Percentiles rank a stretch among this genome's conserved stretches.
Conservation (phyloP, 2,329 filamentous ascomycete species). For the Stagonosporopsis vannaccii region DNA sequence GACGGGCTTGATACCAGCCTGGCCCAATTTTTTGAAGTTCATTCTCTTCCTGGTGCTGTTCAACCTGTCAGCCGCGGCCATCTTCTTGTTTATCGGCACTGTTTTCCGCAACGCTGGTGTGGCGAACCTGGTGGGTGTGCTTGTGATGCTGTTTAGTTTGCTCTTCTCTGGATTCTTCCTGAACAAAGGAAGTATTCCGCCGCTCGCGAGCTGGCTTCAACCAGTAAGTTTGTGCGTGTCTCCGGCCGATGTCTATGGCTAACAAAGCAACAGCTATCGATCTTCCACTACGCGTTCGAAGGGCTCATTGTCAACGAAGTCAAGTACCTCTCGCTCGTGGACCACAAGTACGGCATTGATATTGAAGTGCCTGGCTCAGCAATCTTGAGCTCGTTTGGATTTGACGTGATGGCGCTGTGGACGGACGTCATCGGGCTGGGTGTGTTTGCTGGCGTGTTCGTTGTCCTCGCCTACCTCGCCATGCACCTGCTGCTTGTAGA, state of each 20-base stretch:
- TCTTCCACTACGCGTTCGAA: conserved; percentile 98
- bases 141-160: conserved; percentile 97
- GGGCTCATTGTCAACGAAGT: conserved; percentile 97
- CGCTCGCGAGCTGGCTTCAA: conserved; percentile 87
- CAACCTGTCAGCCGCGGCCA: conserved; percentile 90
- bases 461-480: conserved; percentile 85
- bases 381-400: conserved; percentile 94
- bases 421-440: conserved; percentile 80
- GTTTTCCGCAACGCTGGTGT: conserved; percentile 90
- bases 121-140: conserved; percentile 88
- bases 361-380: conserved; percentile 95
- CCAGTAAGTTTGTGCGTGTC: conserved; percentile 59
- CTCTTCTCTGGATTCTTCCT: conserved; percentile 93
- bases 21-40: conserved; percentile 87
- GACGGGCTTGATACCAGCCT: conserved; percentile 87
- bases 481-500: conserved; percentile 96
- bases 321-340: conserved; percentile 83
- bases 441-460: conserved; percentile 81
- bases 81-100: conserved; percentile 96
- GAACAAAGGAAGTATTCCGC: conserved; percentile 92
- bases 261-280: conserved; percentile 69
- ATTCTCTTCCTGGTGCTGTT: conserved; percentile 92
- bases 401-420: conserved; percentile 88
- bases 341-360: conserved; percentile 94
- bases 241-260: neutral